These are phyloP conservation scores for Geotrichum cucujoidarum DNA, from an alignment of 1,139 yeast species.

Conservation along the genomic window DNA sequence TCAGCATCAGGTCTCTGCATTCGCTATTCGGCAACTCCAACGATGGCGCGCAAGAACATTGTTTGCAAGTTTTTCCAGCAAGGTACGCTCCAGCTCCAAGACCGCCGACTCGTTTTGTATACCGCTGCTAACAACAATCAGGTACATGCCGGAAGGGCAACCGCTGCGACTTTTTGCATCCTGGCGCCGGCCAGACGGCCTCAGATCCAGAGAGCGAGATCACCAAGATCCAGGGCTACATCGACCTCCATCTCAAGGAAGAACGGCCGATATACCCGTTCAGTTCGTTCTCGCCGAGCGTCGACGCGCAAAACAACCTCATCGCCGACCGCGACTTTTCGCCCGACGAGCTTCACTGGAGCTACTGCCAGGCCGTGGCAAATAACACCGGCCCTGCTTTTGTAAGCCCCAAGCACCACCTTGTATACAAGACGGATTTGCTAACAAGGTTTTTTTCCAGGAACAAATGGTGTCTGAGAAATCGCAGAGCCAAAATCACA, in stretches of 20 bases:
- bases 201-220: conserved; percentile 16
- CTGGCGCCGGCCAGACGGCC: conserved; percentile 13
- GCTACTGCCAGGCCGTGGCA: conserved; percentile 44
- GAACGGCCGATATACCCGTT: conserved; percentile 7
- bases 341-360: conserved; percentile 51
- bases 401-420: background rate
- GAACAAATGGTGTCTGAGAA: conserved; percentile 38
- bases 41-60: conserved; percentile 13
- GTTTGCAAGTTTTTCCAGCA: conserved; percentile 16
- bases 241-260: conserved; percentile 2
- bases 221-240: conserved; percentile 6
- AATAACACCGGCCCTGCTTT: conserved; percentile 36
- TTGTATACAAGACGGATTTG: background rate
- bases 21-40: no score
- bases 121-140: background rate
- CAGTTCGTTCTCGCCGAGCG: conserved; percentile 15
- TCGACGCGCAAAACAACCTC: conserved; percentile 34
- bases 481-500: conserved; percentile 45
- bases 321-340: conserved; percentile 54
- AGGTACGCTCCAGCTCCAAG: background rate
- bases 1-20: no score
- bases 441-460: conserved; percentile 18
- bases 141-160: conserved; percentile 27
- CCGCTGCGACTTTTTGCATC: conserved; percentile 25
- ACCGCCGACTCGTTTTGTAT: background rate